Evolutionary conservation across 495 filamentous ascomycete genomes (phyloP).

Genomic region (Opeltia flavorubescens): DNA sequence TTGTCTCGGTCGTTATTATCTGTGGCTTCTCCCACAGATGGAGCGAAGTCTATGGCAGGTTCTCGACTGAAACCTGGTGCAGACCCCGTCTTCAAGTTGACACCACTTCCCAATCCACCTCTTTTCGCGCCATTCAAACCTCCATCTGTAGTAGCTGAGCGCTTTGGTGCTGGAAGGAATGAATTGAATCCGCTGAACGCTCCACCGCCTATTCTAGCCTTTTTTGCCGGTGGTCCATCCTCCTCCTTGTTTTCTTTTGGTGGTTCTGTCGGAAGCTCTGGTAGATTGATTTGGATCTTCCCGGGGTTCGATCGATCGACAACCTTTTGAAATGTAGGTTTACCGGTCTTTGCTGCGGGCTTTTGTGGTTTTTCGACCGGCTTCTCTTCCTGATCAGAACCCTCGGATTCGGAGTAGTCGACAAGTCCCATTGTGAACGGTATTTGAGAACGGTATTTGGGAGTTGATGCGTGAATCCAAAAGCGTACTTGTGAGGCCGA

Average conservation of each 20-base stretch:
- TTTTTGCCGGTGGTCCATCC: slow-evolving; percentile 59
- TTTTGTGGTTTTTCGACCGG: slow-evolving; percentile 19
- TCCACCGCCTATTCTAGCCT: slow-evolving; percentile 40
- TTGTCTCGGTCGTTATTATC: slow-evolving; percentile 10
- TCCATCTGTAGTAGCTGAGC: slow-evolving; percentile 23
- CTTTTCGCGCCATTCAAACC: slow-evolving; percentile 23
- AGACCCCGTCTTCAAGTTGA: slow-evolving; percentile 68
- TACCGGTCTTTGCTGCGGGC: slow-evolving; percentile 22
- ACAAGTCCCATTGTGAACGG: slow-evolving; percentile 50
- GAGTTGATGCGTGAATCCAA: neutral
- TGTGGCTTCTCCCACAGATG: slow-evolving; percentile 12
- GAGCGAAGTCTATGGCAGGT: slow-evolving; percentile 5
- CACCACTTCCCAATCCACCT: slow-evolving; percentile 29
- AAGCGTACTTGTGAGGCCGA: too few relatives aligned
- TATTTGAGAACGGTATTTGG: neutral
- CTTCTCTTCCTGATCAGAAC: slow-evolving; percentile 45
- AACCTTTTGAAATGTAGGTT: slow-evolving; percentile 52
- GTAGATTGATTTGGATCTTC: slow-evolving; percentile 70
- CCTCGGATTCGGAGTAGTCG: slow-evolving; percentile 76
- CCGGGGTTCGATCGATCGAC: slow-evolving; percentile 65
- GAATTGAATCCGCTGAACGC: slow-evolving; percentile 69
- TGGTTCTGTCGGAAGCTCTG: slow-evolving; percentile 29
- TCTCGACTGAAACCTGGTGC: slow-evolving; percentile 63
- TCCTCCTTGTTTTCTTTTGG: slow-evolving; percentile 23
- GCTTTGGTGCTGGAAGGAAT: slow-evolving; percentile 78